Evolutionary conservation across 345 rosid species (phyloP).

Genomic region (Linum tenue): DNA sequence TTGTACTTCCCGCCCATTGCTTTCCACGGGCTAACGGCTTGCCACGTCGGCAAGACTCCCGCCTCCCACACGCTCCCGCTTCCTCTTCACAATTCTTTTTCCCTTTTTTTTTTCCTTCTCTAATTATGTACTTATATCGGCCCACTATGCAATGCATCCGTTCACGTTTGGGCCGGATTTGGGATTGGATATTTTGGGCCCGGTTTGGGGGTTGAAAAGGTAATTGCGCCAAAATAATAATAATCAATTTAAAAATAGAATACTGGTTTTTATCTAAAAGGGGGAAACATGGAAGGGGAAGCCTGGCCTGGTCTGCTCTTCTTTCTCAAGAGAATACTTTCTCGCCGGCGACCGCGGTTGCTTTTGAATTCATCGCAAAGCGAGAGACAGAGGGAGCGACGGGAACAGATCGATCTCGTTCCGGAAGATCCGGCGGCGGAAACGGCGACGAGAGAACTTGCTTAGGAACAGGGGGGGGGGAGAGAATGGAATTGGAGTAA

Average conservation of each 20-base stretch:
- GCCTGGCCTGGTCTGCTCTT: neutral
- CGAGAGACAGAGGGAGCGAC: neutral
- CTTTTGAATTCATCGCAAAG: neutral
- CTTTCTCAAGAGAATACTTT: neutral
- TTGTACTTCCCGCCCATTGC: neutral
- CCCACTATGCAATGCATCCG: no score
- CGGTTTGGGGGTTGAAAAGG: no score
- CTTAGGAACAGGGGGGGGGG: neutral
- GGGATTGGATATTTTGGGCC: no score
- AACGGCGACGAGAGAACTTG: neutral
- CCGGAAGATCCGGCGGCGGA: neutral
- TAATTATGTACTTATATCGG: no score
- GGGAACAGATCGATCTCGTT: neutral
- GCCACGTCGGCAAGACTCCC: neutral
- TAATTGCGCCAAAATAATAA: no score
- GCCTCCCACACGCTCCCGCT: no score
- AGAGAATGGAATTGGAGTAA: neutral
- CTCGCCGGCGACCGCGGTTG: neutral
- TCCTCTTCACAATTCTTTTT: no score
- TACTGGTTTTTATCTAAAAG: no score
- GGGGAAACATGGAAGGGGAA: neutral
- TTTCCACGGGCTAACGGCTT: neutral
- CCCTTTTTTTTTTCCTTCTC: no score
- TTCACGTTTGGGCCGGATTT: no score
- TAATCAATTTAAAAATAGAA: no score